Percentiles rank a stretch among this genome's conserved stretches.
phyloP scores from a whole-genome alignment of 2,329 filamentous ascomycete genomes.

The Monosporascus sp. region DNA sequence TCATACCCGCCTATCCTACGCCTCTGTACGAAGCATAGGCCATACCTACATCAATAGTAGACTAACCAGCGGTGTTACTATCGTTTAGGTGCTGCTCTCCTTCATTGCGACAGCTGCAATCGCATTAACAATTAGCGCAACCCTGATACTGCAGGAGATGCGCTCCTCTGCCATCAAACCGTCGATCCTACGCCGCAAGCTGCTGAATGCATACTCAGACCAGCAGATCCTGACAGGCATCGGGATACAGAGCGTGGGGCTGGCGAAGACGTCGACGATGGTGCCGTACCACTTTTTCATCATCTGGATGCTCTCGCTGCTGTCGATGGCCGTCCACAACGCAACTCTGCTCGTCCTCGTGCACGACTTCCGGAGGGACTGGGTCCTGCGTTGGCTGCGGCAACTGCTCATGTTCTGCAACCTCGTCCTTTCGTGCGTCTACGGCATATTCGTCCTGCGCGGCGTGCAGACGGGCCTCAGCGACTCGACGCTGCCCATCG shows the following conservation, averaged over 20 bases:
- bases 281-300: constrained; percentile 67
- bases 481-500: constrained; percentile 50
- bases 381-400: constrained; percentile 60
- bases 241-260: constrained; percentile 59
- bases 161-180: constrained; percentile 31
- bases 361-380: constrained; percentile 60
- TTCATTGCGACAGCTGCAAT: constrained; percentile 60
- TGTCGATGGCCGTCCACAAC: constrained; percentile 62
- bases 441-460: constrained; percentile 51
- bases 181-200: constrained; percentile 53
- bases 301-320: constrained; percentile 61
- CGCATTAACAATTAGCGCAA: constrained; percentile 48
- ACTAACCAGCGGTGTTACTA: no score
- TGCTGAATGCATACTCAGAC: constrained; percentile 60
- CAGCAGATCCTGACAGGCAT: constrained; percentile 66
- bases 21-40: no score
- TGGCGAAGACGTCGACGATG: constrained; percentile 53
- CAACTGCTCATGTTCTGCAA: constrained; percentile 63
- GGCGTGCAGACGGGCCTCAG: constrained; percentile 47
- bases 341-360: constrained; percentile 59
- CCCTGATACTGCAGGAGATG: constrained; percentile 51
- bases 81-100: constrained; percentile 51
- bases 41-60: no score
- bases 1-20: neutral
- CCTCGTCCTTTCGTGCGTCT: constrained; percentile 50